Conservation (phyloP, 441 rosid genomes). For the Manihot esculenta region DNA sequence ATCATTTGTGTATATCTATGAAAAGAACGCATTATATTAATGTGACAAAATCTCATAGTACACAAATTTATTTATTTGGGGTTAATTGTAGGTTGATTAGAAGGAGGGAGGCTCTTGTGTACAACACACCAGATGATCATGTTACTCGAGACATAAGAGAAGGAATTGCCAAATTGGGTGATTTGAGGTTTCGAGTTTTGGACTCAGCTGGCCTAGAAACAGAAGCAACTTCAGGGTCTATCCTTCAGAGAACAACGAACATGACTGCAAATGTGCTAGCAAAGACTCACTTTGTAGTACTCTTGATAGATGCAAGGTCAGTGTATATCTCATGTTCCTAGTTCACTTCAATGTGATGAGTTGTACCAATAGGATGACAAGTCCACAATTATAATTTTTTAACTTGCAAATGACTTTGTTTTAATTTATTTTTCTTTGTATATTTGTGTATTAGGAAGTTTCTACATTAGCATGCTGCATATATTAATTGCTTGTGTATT, state of each 20-base stretch:
- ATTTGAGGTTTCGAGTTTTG: slow-evolving; percentile 75
- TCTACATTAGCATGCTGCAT: neutral
- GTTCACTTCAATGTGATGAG: slow-evolving; percentile 2
- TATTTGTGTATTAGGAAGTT: neutral
- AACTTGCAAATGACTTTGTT: neutral
- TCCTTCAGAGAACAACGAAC: slow-evolving; percentile 74
- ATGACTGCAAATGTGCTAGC: slow-evolving; percentile 84
- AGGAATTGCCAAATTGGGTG: slow-evolving; percentile 86
- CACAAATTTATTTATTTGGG: neutral
- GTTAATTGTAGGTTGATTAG: slow-evolving; percentile 57
- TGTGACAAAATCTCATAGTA: neutral
- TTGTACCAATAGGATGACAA: neutral
- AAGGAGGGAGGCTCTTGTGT: slow-evolving; percentile 92
- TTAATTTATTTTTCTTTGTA: neutral
- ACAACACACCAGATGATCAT: slow-evolving; percentile 90
- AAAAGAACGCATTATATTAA: neutral
- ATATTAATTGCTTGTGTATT: neutral
- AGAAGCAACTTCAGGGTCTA: slow-evolving; percentile 81
- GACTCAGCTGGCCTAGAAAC: slow-evolving; percentile 97
- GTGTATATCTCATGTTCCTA: slow-evolving; percentile 11
- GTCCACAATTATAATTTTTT: neutral
- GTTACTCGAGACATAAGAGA: slow-evolving; percentile 92
- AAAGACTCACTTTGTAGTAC: slow-evolving; percentile 74
- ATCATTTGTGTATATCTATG: neutral
- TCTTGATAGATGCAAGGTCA: slow-evolving; percentile 80